phyloP scores from a whole-genome alignment of 2,329 filamentous ascomycete species.

The Myriangium duriaei region DNA sequence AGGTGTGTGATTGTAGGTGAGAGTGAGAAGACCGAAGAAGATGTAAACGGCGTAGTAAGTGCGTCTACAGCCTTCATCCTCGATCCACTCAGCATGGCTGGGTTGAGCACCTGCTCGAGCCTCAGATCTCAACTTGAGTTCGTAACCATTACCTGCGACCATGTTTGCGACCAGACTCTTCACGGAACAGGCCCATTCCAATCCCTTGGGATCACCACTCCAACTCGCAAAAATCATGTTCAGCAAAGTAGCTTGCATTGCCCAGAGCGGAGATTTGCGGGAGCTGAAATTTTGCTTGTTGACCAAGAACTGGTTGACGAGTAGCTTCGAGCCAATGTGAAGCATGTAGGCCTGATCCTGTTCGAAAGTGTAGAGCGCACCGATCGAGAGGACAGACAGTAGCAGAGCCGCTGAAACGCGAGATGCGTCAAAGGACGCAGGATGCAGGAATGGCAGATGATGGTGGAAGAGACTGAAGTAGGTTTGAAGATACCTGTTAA shows the following conservation, averaged over 20 bases:
- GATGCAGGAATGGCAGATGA: slow-evolving; percentile 89
- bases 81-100: slow-evolving; percentile 81
- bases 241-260: slow-evolving; percentile 89
- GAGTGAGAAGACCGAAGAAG: slow-evolving; percentile 87
- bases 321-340: slow-evolving; percentile 92
- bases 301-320: slow-evolving; percentile 92
- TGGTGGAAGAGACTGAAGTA: slow-evolving; percentile 98
- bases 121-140: slow-evolving; percentile 85
- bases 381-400: slow-evolving; percentile 84
- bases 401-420: slow-evolving; percentile 70
- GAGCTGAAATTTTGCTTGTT: slow-evolving; percentile 99
- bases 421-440: slow-evolving; percentile 74
- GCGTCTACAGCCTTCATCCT: slow-evolving; percentile 89
- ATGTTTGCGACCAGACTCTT: slow-evolving; percentile 97
- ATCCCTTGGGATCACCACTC: slow-evolving; percentile 93
- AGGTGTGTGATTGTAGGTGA: slow-evolving; percentile 96
- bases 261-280: slow-evolving; percentile 92
- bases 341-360: slow-evolving; percentile 94
- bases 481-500: slow-evolving; percentile 87
- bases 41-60: slow-evolving; percentile 99
- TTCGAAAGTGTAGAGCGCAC: slow-evolving; percentile 91
- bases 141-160: slow-evolving; percentile 94
- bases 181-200: slow-evolving; percentile 98
- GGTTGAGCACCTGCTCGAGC: slow-evolving; percentile 66
- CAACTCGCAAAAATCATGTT: slow-evolving; percentile 99